Evolutionary conservation across 2,329 filamentous ascomycete species (phyloP).

Genomic region (Monilinia aucupariae): DNA sequence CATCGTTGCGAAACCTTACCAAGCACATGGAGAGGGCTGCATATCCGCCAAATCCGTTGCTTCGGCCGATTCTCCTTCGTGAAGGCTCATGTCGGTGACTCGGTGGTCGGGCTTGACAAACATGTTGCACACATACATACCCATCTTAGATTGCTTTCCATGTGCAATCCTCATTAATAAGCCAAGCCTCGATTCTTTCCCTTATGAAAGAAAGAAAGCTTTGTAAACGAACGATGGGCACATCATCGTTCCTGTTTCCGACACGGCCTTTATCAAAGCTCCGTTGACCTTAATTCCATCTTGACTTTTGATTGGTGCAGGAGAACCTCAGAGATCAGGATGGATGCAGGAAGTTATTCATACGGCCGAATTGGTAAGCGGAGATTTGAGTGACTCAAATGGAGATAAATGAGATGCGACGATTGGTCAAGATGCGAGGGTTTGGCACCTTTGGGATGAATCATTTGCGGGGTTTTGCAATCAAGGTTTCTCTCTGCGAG

Average conservation of each 20-base stretch:
- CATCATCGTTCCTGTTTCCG: not conserved
- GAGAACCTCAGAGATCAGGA: too few species aligned
- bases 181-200: not conserved
- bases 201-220: too few species aligned
- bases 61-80: not conserved
- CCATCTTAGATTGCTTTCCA: not conserved
- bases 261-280: constrained; percentile 7
- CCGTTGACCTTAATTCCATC: constrained; percentile 1
- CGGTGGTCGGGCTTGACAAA: not conserved
- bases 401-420: constrained; percentile 2
- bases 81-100: not conserved
- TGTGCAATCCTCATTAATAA: not conserved
- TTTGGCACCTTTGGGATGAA: too few species aligned
- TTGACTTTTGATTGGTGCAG: not conserved
- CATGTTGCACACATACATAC: not conserved
- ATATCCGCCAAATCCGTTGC: not conserved
- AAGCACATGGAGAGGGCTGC: not conserved
- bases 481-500: not conserved
- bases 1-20: not conserved
- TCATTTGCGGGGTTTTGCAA: not conserved
- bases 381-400: not conserved
- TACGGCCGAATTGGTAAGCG: not conserved
- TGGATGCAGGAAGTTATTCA: not conserved
- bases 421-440: not conserved
- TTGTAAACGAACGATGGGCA: too few species aligned